Percentiles rank a stretch among this genome's conserved stretches.
These are phyloP conservation scores for Myxozyma neotropica DNA, from an alignment of 805 yeast species.

Conservation along the genomic window DNA sequence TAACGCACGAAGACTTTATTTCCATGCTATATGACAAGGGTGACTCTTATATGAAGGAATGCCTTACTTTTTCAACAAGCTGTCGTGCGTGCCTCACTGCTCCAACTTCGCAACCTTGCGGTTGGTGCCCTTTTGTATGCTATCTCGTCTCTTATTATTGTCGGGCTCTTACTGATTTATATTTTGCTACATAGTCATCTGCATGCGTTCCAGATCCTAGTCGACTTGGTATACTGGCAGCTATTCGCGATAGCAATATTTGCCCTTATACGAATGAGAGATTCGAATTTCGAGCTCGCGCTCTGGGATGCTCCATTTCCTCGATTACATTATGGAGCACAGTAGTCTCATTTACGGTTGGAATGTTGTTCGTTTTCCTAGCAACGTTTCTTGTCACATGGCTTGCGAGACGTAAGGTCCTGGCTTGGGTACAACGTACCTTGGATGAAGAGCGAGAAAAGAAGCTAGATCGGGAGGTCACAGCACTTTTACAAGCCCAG, in stretches of 20 bases:
- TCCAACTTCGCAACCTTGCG: conserved; percentile 16
- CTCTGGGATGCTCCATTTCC: conserved; percentile 22
- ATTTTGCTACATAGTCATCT: conserved; percentile 19
- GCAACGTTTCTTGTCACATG: neutral
- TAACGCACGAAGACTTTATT: conserved; percentile 8
- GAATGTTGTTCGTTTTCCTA: neutral
- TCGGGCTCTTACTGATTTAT: neutral
- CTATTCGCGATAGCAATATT: conserved; percentile 20
- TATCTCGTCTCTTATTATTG: neutral
- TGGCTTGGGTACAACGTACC: conserved; percentile 4
- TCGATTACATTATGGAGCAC: conserved; percentile 25
- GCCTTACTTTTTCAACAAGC: conserved; percentile 10
- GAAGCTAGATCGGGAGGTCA: neutral
- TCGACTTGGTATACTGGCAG: conserved; percentile 23
- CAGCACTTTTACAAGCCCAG: conserved; percentile 1
- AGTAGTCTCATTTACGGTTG: conserved; percentile 19
- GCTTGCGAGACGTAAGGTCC: conserved; percentile 15
- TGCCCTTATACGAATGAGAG: conserved; percentile 22
- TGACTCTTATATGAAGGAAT: conserved; percentile 14
- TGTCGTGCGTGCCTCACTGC: conserved; percentile 20
- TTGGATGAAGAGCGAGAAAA: conserved; percentile 11
- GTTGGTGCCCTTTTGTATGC: conserved; percentile 31
- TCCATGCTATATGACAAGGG: conserved; percentile 1
- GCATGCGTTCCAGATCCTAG: conserved; percentile 26
- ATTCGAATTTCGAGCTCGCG: conserved; percentile 27